Evolutionary conservation across 148 eudicot species (phyloP), one percentile per base, ranked within the genome.

Genomic region (Camellia sinensis): DNA sequence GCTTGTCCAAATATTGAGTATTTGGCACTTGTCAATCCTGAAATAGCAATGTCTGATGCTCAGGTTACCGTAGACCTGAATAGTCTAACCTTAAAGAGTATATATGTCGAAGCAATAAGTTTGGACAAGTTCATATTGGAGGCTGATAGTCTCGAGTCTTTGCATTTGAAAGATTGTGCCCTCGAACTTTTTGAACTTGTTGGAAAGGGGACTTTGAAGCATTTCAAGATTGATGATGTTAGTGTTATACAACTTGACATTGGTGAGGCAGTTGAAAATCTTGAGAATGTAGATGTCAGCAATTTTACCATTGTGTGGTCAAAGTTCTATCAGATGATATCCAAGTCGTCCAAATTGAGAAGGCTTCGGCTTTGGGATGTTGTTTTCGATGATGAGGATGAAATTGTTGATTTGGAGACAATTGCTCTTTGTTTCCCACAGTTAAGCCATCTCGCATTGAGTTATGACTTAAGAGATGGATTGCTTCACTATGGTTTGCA

Each of bases 191-290:
- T 91, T 73, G 93, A 89, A 79, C 88, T 90, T 74, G 72, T 89
- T 56, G 93, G 93, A 65, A 90, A 90, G 76, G 97, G 93, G 83
- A 84, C 81, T 11, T 78, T 93, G 88, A 88, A 78, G 85, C 78
- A 57, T 72, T 84, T 93, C 61, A 88, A 84, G 82, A 82, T 90
- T 40, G 89, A 93, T 80, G 97, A 93, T 93, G 93, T 91, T 78
- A 91, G 95, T 80, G 87, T 93, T 66, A 88, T 93, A 79, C 93
- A 93, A 84, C 92, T 93, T 73, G 97, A 91, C 80, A 86, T 90
- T 74, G 91, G 90, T 12, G 91, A 89, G 79, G 79, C 83, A 22
- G 70, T 87, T 80, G 97, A 91, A 78, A 86, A 85, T 87, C 95
- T 91, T 50, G 95, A 93, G 84, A 80, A 84, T 21, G 90, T 93